Base-by-base conservation (phyloP, 176 grass and related monocot species). In the Ensete ventricosum region DNA sequence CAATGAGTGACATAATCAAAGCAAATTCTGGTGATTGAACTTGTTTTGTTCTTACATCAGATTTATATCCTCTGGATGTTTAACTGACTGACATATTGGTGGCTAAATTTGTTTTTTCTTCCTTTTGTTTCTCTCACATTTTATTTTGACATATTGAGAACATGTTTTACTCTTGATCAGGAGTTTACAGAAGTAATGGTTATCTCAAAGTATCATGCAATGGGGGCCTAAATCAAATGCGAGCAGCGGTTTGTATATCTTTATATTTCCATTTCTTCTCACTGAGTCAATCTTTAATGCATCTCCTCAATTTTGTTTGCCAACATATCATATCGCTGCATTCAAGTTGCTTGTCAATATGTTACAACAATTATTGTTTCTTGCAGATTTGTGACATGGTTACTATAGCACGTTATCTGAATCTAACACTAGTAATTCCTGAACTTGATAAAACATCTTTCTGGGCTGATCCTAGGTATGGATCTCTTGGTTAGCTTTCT, bases 361-460 rank as follows among this genome's bases (percentile, higher is more conserved):
- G 21, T 60, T 75, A 11, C 23, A 72, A 58, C 11, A 12, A 5
- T 20, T 57, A 16, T 82, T 25, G 23, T 81, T 83, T 78, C 58
- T 75, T 88, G 76, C 80, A 98, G 95, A 98, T 98, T 75, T 93
- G 90, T 16, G 90, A 98, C 74, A 98, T 98, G 90, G 90, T 98
- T 64, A 89, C 90, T 55, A 81, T 98, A 71, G 95, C 95, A 71
- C 72, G 86, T 50, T 91, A 91, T 85, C 85, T 98, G 78, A 93
- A 98, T 83, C 90, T 91, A 67, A 98, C 90, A n/a, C 79, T 98
- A 69, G 88, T 98, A 14, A 64, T 91, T 85, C 95, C 95, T 65
- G 86, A 98, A 90, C 95, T 93, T 64, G 95, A 98, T 85, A 98
- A 98, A 76, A 87, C 87, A 78, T 98, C 90, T 83, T 98, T 98